phyloP scores from a whole-genome alignment of 352 stramenopile species.

The Pythium grandisporangium region DNA sequence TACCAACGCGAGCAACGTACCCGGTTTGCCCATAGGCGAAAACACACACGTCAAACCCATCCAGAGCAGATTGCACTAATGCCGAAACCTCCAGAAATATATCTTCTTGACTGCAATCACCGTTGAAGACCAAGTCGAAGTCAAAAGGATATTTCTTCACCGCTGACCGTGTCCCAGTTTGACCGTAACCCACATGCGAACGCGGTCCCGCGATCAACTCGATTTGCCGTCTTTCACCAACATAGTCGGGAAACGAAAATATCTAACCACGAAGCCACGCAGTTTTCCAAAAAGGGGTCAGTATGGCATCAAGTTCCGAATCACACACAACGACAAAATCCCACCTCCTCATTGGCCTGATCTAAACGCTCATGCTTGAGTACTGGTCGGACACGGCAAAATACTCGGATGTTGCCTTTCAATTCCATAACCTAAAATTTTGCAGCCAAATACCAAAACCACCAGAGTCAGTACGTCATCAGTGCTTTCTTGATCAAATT shows the following conservation, averaged over 20 bases:
- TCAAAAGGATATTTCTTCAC: conserved; percentile 91
- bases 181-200: conserved; percentile 65
- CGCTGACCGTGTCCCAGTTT: conserved; percentile 33
- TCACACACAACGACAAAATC: not conserved
- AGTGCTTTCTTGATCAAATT: too few species aligned
- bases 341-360: conserved; percentile 36
- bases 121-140: conserved; percentile 97
- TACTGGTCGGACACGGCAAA: conserved; percentile 90
- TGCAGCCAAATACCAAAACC: too few species aligned
- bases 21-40: conserved; percentile 90
- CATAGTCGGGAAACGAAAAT: conserved; percentile 68
- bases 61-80: conserved; percentile 91
- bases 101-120: conserved; percentile 88
- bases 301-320: too few species aligned
- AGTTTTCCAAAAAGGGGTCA: too few species aligned
- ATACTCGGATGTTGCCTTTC: conserved; percentile 96
- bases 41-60: conserved; percentile 95
- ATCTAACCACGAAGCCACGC: too few species aligned
- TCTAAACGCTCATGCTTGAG: conserved; percentile 50
- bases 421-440: conserved; percentile 91
- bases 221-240: conserved; percentile 52
- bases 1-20: too few species aligned
- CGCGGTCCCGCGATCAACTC: conserved; percentile 56
- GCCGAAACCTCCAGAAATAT: conserved; percentile 96
- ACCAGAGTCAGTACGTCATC: too few species aligned